Evolutionary conservation across 1,284 basidiomycete genomes (phyloP), one percentile per base, ranked within the genome.

Genomic region (Crepidotus sp.): DNA sequence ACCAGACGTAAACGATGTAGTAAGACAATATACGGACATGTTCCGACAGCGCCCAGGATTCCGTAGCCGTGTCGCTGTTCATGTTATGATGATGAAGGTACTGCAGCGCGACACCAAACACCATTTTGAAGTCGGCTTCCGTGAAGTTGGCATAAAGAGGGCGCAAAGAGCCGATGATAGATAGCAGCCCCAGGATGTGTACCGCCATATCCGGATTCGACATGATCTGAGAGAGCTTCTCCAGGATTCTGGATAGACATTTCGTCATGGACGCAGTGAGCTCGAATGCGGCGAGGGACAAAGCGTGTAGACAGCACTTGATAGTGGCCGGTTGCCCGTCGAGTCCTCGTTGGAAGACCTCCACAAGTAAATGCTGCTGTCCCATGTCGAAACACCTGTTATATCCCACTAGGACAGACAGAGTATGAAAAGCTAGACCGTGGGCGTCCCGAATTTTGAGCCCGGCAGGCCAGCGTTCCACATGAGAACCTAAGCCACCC

Each of bases 1-100:
- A 98, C 96, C 96, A 98, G 26, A 87, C 74, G 57, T 96, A 95
- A 50, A 98, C 87, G 51, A 87, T 82, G 60, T 87, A 90, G 66
- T 93, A 98, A 0, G 93, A 93, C 55, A 98, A 76, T 57, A 92
- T 80, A 44, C 95, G 85, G 10, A 98, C 91, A 59, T 98, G 93
- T 63, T 98, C 94, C 5, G 91, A 90, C 35, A 98, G 74, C 3
- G 94, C 90, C 76, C 88, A 95, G 1, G 85, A 86, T 15, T 36
- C 40, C 39, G 73, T 71, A 3, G 76, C 73, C 4, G 74, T 69
- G 1, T 63, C 56, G 17, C 81, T 69, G 55, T 77, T 68, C 59
- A 83, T 73, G 52, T 89, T 92, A 59, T 97, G 92, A 55, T 93
- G 80, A 54, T 93, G 86, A 46, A 99, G 83, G 64, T 97, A 98